Conservation (phyloP, 148 eudicot genomes). For the Rhododendron williamsianum region DNA sequence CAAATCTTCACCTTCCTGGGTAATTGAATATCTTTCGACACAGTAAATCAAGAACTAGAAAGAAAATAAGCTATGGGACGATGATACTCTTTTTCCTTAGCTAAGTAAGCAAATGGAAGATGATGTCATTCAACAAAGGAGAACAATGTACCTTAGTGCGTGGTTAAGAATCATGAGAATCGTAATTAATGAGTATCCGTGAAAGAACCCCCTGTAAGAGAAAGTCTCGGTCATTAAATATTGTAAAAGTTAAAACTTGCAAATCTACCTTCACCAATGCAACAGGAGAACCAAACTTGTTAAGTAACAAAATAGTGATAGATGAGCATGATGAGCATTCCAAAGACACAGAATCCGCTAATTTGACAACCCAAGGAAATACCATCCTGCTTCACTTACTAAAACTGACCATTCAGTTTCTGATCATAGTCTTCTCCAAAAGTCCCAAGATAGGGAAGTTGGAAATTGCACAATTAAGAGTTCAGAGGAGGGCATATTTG, state of each 20-base stretch:
- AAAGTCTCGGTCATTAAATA: background rate
- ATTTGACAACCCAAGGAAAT: background rate
- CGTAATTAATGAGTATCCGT: constrained; percentile 82
- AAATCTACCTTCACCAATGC: background rate
- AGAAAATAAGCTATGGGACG: background rate
- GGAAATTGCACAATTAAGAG: background rate
- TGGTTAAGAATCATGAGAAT: constrained; percentile 94
- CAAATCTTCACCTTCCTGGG: background rate
- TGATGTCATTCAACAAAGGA: background rate
- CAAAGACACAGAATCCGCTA: background rate
- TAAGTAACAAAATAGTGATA: background rate
- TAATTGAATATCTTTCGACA: background rate
- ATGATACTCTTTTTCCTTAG: background rate
- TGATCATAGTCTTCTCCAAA: background rate
- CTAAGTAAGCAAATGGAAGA: background rate
- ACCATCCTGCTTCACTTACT: background rate
- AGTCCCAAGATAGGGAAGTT: background rate
- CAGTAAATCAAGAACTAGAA: background rate
- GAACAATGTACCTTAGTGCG: constrained; percentile 65
- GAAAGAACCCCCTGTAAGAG: constrained; percentile 83
- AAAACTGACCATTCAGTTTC: background rate
- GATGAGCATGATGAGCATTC: background rate
- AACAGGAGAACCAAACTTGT: background rate
- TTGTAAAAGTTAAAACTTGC: background rate
- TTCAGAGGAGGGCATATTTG: background rate